Conservation (phyloP, 495 filamentous ascomycete species). For the Xylaria cubensis region DNA sequence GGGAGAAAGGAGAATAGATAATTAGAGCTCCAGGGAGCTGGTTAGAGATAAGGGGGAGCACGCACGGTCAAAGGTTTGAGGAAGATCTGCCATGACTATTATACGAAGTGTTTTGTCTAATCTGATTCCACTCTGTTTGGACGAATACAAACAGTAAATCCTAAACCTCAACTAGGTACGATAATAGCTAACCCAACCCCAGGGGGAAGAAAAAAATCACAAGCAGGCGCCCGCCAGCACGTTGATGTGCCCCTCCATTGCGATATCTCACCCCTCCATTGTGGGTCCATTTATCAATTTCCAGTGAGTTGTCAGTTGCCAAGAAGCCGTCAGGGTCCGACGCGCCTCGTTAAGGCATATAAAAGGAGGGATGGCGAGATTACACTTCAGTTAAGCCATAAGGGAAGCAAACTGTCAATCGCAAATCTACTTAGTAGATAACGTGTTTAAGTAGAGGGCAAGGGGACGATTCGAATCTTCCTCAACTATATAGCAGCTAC, state of each 20-base stretch:
- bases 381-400: no score
- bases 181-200: neutral
- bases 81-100: conserved; percentile 61
- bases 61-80: conserved; percentile 61
- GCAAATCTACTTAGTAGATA: no score
- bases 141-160: neutral
- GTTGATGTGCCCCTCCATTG: conserved; percentile 26
- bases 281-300: conserved; percentile 9
- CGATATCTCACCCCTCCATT: conserved; percentile 24
- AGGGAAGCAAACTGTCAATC: no score
- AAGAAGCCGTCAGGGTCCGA: neutral
- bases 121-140: conserved; percentile 37
- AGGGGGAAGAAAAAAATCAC: conserved; percentile 14
- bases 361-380: no score
- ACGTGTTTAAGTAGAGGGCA: no score
- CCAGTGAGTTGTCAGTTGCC: neutral
- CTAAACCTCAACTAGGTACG: neutral
- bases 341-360: no score
- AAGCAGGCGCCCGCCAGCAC: conserved; percentile 7
- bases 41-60: conserved; percentile 4
- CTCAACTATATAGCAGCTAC: no score
- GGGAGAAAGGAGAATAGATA: neutral
- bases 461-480: no score
- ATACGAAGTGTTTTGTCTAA: conserved; percentile 25
- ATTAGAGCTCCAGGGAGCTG: neutral